These are phyloP conservation scores for Myxozyma melibiosi DNA, from an alignment of 805 yeast genomes.

Conservation along the genomic window DNA sequence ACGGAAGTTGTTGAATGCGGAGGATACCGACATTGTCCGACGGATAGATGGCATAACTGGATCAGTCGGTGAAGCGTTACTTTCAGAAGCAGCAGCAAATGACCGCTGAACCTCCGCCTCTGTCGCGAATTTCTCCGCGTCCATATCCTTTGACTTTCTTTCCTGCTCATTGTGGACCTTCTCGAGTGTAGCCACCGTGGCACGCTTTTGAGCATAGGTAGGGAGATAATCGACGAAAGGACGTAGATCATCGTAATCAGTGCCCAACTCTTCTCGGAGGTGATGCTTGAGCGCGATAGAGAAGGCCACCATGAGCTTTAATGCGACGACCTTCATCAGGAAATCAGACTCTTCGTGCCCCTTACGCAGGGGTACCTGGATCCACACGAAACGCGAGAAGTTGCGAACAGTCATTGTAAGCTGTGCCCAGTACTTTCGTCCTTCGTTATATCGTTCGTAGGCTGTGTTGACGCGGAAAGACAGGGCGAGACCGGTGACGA, in stretches of 20 bases:
- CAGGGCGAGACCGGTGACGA: constrained; percentile 30
- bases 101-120: constrained; percentile 12
- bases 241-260: constrained; percentile 31
- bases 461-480: constrained; percentile 33
- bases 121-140: constrained; percentile 9
- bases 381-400: constrained; percentile 27
- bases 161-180: not conserved
- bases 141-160: constrained; percentile 4
- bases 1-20: not conserved
- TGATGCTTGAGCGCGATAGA: constrained; percentile 33
- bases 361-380: constrained; percentile 25
- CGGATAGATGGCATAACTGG: not conserved
- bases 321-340: constrained; percentile 15
- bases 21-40: not conserved
- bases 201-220: constrained; percentile 27
- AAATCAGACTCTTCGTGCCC: constrained; percentile 25
- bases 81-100: not conserved
- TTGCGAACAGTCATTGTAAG: constrained; percentile 21
- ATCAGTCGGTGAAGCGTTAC: not conserved
- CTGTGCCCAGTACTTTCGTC: constrained; percentile 31
- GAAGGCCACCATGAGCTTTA: constrained; percentile 28
- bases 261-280: constrained; percentile 33
- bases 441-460: constrained; percentile 33
- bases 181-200: constrained; percentile 12
- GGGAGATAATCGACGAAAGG: constrained; percentile 31